Conservation (phyloP, 2,329 filamentous ascomycete genomes). For the Diplodia scrobiculata region DNA sequence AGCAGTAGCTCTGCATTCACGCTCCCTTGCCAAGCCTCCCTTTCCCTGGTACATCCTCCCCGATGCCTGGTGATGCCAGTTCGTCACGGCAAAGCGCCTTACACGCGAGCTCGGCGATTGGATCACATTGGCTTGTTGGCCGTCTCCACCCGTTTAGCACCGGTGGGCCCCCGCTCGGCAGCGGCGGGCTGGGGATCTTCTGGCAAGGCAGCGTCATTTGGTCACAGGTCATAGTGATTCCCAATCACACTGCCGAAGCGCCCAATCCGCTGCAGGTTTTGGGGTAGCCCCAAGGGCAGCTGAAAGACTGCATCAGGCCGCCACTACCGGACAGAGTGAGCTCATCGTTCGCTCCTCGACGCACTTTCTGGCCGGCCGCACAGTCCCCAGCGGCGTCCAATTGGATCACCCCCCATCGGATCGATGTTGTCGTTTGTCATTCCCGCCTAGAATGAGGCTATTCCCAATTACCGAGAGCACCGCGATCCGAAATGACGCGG, state of each 20-base stretch:
- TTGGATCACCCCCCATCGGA: neutral
- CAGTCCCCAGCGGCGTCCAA: neutral
- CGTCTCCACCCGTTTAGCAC: slow-evolving; percentile 19
- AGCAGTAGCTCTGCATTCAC: neutral
- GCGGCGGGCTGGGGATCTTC: slow-evolving; percentile 26
- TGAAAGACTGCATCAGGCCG: slow-evolving; percentile 11
- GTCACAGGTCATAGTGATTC: slow-evolving; percentile 14
- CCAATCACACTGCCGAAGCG: slow-evolving; percentile 27
- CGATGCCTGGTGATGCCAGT: neutral
- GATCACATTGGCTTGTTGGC: slow-evolving; percentile 21
- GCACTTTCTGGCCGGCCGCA: neutral
- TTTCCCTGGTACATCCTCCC: slow-evolving; percentile 9
- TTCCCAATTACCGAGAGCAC: slow-evolving; percentile 26
- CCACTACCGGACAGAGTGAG: neutral
- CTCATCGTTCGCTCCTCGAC: neutral
- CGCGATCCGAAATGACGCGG: slow-evolving; percentile 29
- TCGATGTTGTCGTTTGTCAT: slow-evolving; percentile 12
- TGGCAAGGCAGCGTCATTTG: slow-evolving; percentile 24
- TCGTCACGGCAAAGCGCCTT: slow-evolving; percentile 5
- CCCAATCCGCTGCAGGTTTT: slow-evolving; percentile 16
- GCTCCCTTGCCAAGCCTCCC: neutral
- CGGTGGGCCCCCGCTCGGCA: slow-evolving; percentile 25
- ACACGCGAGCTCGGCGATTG: slow-evolving; percentile 18
- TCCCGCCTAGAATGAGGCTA: slow-evolving; percentile 9
- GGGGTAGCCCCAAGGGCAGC: slow-evolving; percentile 4